Percentiles rank a stretch among this genome's conserved stretches.
Evolutionary conservation across 2,329 filamentous ascomycete genomes (phyloP).

Genomic region (Gremmenia infestans): DNA sequence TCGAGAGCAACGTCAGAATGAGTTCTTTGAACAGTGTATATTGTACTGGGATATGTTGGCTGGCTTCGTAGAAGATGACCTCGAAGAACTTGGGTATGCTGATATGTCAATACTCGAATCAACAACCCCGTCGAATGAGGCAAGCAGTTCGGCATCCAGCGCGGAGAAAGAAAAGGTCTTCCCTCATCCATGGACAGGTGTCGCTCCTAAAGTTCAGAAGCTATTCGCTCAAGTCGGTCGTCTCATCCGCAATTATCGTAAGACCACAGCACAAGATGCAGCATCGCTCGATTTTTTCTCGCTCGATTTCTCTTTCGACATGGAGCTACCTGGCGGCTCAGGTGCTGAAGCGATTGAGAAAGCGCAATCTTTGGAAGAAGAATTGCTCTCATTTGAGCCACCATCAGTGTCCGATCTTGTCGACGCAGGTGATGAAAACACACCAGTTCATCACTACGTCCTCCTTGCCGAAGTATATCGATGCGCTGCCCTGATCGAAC

Average conservation of each 20-base stretch:
- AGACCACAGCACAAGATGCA: constrained; percentile 15
- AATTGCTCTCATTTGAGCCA: constrained; percentile 24
- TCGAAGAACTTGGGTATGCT: constrained; percentile 21
- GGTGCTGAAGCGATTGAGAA: constrained; percentile 16
- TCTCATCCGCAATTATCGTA: constrained; percentile 25
- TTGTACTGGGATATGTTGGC: constrained; percentile 31
- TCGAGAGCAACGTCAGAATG: constrained; percentile 22
- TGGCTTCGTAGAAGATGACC: constrained; percentile 26
- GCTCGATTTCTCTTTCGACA: constrained; percentile 21
- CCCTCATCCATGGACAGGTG: constrained; percentile 29
- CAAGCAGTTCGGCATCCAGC: background rate
- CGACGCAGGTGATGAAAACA: constrained; percentile 28
- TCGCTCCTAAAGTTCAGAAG: constrained; percentile 24
- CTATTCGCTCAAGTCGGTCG: constrained; percentile 28
- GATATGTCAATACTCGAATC: constrained; percentile 3
- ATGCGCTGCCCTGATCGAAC: constrained; percentile 23
- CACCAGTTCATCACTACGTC: constrained; percentile 28
- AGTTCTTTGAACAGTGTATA: constrained; percentile 30
- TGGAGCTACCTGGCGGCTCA: constrained; percentile 14
- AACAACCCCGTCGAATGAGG: background rate
- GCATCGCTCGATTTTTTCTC: constrained; percentile 17
- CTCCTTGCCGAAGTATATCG: constrained; percentile 27
- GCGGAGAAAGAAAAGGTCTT: constrained; percentile 20
- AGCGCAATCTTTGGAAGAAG: constrained; percentile 24
- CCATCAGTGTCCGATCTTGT: constrained; percentile 19